Evolutionary conservation across 768 basidiomycete species (phyloP), one percentile per base, ranked within the genome.

Genomic region (Lepiota subincarnata): DNA sequence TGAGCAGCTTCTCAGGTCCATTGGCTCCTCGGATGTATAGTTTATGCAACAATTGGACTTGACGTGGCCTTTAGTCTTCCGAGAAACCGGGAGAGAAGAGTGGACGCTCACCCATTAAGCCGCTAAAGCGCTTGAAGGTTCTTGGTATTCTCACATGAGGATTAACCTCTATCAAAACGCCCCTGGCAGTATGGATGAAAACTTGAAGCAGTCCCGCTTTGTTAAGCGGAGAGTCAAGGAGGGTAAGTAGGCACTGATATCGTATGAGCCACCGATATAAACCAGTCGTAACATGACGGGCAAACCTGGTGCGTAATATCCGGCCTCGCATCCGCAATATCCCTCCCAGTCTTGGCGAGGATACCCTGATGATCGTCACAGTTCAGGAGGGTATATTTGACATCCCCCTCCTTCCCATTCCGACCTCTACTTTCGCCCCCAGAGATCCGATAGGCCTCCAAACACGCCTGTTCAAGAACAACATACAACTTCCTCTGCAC

Each of bases 361-460:
- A 99, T 97, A 51, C 96, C 96, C 68, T 99, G 97, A 71, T 98
- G 97, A 61, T 98, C 97, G 67, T 98, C 97, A 69, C 97, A 98
- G 71, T 99, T 99, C 60, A 99, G 71, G 55, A 99, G 73, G 7
- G 94, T 94, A 70, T 98, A 98, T 71, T 98, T 98, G 55, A 91
- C 92, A 55, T 96, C 94, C 20, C 78, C 78, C 54, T 84, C 84
- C 74, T 82, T 67, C 66, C 80, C 67, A 76, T 80, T 60, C 67
- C 74, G 54, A 68, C 70, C 60, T 43, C 80, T 79, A 48, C 79
- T 74, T 43, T 82, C 77, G 20, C 81, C 78, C 41, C 82, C 77
- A 41, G 85, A 84, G 57, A 97, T 80, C 55, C 89, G 82, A 74
- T 98, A 98, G 2, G 92, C 91, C 74, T 98, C 96, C 48, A 99